These are phyloP conservation scores for Wickerhamomyces chaumierensis DNA, from an alignment of 805 yeast species.

Conservation along the genomic window DNA sequence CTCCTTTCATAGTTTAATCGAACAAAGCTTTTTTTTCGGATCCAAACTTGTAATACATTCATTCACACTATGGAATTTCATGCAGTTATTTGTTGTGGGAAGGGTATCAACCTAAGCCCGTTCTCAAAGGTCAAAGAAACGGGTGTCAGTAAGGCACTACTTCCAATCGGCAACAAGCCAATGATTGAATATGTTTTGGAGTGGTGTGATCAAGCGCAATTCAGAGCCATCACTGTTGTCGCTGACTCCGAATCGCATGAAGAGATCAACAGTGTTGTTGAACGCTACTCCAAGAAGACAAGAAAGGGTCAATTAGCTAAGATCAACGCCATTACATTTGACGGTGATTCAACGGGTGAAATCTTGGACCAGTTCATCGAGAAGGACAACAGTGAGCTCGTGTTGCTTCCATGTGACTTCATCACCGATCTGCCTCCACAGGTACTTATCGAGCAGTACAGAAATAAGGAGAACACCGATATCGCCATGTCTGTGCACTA, in stretches of 20 bases:
- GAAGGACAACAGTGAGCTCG: slow-evolving; percentile 40
- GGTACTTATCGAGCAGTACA: slow-evolving; percentile 70
- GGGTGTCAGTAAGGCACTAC: slow-evolving; percentile 70
- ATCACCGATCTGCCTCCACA: slow-evolving; percentile 89
- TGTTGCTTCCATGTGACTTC: slow-evolving; percentile 90
- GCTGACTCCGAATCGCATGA: slow-evolving; percentile 36
- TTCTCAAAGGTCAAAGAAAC: slow-evolving; percentile 50
- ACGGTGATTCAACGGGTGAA: slow-evolving; percentile 51
- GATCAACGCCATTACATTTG: slow-evolving; percentile 31
- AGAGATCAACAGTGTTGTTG: slow-evolving; percentile 37
- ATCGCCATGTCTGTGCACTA: slow-evolving; percentile 72
- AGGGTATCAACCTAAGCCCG: slow-evolving; percentile 64
- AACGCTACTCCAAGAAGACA: slow-evolving; percentile 25
- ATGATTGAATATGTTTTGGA: slow-evolving; percentile 79
- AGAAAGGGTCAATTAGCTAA: slow-evolving; percentile 25
- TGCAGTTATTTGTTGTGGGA: slow-evolving; percentile 84
- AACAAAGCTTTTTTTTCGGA: too few relatives aligned
- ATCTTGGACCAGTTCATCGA: slow-evolving; percentile 39
- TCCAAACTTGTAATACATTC: too few relatives aligned
- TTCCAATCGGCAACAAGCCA: slow-evolving; percentile 85
- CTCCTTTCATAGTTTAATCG: too few relatives aligned
- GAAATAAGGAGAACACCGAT: slow-evolving; percentile 58
- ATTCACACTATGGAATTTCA: slow-evolving; percentile 80
- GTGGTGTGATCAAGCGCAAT: slow-evolving; percentile 88
- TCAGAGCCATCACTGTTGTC: slow-evolving; percentile 57